These are phyloP conservation scores for Exophiala phaeomuriformis DNA, from an alignment of 2,329 filamentous ascomycete species.

Conservation along the genomic window DNA sequence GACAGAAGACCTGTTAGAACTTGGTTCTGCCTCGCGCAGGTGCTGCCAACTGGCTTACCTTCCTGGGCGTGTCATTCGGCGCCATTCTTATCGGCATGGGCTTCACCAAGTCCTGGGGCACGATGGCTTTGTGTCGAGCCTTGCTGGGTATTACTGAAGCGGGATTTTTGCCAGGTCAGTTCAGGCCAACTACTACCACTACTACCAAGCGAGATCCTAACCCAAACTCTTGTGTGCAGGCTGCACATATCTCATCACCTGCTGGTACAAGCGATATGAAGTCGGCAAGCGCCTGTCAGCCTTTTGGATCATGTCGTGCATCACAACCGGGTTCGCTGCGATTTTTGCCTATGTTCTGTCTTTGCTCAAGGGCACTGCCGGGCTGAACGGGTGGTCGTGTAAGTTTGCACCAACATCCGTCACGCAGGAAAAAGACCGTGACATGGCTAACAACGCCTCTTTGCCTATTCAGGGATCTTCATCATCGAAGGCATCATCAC, in stretches of 20 bases:
- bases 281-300: constrained; percentile 29
- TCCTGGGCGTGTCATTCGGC: constrained; percentile 43
- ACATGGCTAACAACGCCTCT: constrained; percentile 4
- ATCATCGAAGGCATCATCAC: constrained; percentile 24
- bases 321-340: constrained; percentile 29
- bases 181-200: no score
- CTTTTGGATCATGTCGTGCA: constrained; percentile 26
- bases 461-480: constrained; percentile 4
- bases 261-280: constrained; percentile 36
- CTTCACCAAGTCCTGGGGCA: constrained; percentile 26
- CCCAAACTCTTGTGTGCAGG: constrained; percentile 13
- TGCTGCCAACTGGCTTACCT: constrained; percentile 58
- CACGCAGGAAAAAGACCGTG: neutral
- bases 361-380: constrained; percentile 27
- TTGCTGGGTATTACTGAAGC: constrained; percentile 30
- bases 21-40: constrained; percentile 34
- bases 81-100: constrained; percentile 34
- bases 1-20: constrained; percentile 27
- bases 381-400: constrained; percentile 35
- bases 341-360: constrained; percentile 37
- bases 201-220: no score
- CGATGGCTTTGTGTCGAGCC: constrained; percentile 26
- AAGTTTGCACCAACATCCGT: constrained; percentile 13
- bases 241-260: constrained; percentile 33
- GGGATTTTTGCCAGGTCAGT: constrained; percentile 37